A percentile compares a stretch with the other conserved stretches of the same genome.
phyloP scores from a whole-genome alignment of 495 filamentous ascomycete genomes.

The Chaetomium tenue region DNA sequence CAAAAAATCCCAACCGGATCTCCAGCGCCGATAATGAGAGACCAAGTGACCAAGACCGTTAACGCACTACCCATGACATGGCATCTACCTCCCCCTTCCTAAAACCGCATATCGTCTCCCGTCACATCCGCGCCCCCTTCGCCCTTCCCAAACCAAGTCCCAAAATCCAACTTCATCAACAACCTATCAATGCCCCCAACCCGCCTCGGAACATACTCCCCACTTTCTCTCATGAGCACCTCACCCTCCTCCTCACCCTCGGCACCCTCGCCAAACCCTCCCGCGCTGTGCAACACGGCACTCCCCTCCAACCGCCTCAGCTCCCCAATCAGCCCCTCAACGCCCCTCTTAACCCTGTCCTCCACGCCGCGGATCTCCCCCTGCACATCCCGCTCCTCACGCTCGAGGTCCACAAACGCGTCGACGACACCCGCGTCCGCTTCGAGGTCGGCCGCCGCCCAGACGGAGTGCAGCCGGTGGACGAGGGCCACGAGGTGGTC shows the following conservation, averaged over 20 bases:
- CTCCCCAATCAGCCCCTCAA: conserved; percentile 60
- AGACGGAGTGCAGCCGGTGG: conserved; percentile 66
- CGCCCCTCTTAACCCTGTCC: conserved; percentile 54
- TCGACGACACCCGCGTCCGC: conserved; percentile 76
- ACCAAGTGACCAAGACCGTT: neutral
- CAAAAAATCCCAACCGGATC: neutral
- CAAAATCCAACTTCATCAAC: conserved; percentile 82
- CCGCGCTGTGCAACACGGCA: neutral
- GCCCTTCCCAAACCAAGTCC: conserved; percentile 42
- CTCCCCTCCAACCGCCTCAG: conserved; percentile 43
- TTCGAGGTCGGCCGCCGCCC: conserved; percentile 72
- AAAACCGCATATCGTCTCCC: conserved; percentile 10
- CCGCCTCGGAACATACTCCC: conserved; percentile 59
- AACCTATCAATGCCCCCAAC: conserved; percentile 72
- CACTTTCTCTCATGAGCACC: conserved; percentile 20
- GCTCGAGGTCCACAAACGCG: conserved; percentile 63
- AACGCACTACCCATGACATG: neutral
- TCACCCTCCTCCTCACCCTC: conserved; percentile 30
- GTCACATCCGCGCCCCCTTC: neutral
- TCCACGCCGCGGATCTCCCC: conserved; percentile 55
- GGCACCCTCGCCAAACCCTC: conserved; percentile 20
- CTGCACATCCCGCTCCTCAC: conserved; percentile 65
- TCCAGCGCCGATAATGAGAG: neutral
- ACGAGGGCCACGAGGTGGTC: conserved; percentile 77
- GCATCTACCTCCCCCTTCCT: neutral